phyloP scores from a whole-genome alignment of 108 stramenopile genomes.

The Cyclotella cryptica region DNA sequence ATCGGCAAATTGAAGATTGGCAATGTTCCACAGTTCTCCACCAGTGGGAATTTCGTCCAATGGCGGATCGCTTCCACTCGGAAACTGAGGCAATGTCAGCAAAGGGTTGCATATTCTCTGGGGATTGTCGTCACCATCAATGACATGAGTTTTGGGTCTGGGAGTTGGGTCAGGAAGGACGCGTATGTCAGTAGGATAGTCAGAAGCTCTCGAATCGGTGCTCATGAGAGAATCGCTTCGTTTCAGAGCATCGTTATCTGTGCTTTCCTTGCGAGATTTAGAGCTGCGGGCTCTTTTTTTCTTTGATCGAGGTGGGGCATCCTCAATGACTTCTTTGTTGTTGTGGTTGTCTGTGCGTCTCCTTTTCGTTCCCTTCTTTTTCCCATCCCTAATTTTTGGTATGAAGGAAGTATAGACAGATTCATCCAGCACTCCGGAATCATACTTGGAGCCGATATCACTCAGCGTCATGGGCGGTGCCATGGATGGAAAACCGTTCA shows the following conservation, averaged over 20 bases:
- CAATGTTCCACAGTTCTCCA: constrained; percentile 57
- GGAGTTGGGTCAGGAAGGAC: constrained; percentile 22
- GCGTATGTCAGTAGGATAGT: constrained; percentile 7
- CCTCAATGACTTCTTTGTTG: no score
- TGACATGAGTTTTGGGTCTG: constrained; percentile 16
- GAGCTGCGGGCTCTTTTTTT: background rate
- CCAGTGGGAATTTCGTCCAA: constrained; percentile 59
- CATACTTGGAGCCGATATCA: no score
- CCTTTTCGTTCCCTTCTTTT: no score
- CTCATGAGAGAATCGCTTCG: background rate
- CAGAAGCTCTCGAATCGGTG: no score
- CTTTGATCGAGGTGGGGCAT: background rate
- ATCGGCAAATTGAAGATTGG: constrained; percentile 59
- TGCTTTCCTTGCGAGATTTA: background rate
- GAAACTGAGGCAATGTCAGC: constrained; percentile 44
- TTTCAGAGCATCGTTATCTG: background rate
- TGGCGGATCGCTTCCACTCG: constrained; percentile 48
- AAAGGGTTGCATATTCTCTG: constrained; percentile 64
- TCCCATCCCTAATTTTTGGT: no score
- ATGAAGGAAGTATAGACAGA: no score
- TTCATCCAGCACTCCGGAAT: no score
- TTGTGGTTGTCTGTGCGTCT: background rate
- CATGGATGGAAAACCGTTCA: no score
- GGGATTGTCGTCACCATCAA: constrained; percentile 55
- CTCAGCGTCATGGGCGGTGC: no score